phyloP scores from a whole-genome alignment of 257 asterid species.

The Echium plantagineum region DNA sequence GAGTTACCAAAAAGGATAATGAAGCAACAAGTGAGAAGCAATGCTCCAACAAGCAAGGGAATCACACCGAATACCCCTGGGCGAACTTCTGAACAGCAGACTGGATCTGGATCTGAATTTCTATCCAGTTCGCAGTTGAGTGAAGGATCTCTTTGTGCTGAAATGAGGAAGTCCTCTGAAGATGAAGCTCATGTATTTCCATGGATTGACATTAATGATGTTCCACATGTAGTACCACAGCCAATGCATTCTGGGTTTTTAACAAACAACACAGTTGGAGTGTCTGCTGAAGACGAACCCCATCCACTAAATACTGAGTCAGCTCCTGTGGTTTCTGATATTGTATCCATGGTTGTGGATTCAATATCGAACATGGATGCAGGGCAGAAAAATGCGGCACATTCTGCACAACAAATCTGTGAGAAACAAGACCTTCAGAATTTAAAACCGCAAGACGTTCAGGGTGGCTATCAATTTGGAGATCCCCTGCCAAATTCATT shows the following conservation, averaged over 20 bases:
- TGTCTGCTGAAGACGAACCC: slow-evolving; percentile 1
- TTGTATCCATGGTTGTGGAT: slow-evolving; percentile 5
- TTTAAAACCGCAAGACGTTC: slow-evolving; percentile 10
- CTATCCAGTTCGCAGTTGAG: slow-evolving; percentile 12
- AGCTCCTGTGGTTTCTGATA: slow-evolving; percentile 3
- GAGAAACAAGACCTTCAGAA: slow-evolving; percentile 13
- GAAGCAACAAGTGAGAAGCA: slow-evolving; percentile 8
- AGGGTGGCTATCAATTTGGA: slow-evolving; percentile 14
- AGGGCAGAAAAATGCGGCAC: neutral
- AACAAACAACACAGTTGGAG: neutral
- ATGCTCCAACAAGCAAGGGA: slow-evolving; percentile 4
- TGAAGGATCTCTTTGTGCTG: slow-evolving; percentile 17
- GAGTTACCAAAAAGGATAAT: slow-evolving; percentile 14
- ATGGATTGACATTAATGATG: neutral
- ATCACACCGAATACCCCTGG: slow-evolving; percentile 8
- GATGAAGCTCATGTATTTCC: slow-evolving; percentile 4
- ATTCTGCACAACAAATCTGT: slow-evolving; percentile 4
- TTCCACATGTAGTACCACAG: slow-evolving; percentile 2
- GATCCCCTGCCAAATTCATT: slow-evolving; percentile 33
- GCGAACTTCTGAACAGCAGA: slow-evolving; percentile 21
- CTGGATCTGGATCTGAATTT: slow-evolving; percentile 20
- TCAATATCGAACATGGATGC: slow-evolving; percentile 6
- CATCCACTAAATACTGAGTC: slow-evolving; percentile 10
- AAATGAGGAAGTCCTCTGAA: slow-evolving; percentile 6
- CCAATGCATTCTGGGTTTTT: slow-evolving; percentile 7